Conservation (phyloP, 352 stramenopile species). For the Phytophthora pini region DNA sequence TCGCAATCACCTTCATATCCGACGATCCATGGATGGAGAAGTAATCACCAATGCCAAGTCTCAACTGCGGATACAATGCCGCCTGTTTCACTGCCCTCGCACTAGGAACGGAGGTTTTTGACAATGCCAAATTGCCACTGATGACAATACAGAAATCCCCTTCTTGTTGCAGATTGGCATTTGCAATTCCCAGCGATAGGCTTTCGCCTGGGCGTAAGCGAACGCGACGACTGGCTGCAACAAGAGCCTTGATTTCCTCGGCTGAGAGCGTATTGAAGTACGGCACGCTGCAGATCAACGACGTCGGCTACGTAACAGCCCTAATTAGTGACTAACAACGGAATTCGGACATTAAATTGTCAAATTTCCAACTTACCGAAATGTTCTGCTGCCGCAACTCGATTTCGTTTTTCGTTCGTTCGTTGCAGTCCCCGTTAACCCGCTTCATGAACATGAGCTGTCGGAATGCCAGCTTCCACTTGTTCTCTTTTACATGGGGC, state of each 20-base stretch:
- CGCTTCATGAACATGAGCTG: constrained; percentile 87
- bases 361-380: constrained; percentile 38
- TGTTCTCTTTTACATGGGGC: constrained; percentile 48
- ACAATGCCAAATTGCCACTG: constrained; percentile 60
- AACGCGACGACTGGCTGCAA: constrained; percentile 48
- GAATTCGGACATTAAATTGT: no score
- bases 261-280: constrained; percentile 76
- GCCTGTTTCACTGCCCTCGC: constrained; percentile 55
- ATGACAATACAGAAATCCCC: constrained; percentile 71
- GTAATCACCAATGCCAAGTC: constrained; percentile 76
- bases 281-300: constrained; percentile 77
- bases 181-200: constrained; percentile 33
- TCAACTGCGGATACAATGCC: constrained; percentile 58
- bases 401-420: constrained; percentile 82
- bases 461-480: constrained; percentile 79
- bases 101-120: constrained; percentile 40
- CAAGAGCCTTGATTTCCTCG: constrained; percentile 60
- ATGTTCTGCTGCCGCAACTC: constrained; percentile 82
- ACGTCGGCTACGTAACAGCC: constrained; percentile 48
- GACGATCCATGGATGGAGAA: constrained; percentile 51
- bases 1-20: constrained; percentile 68
- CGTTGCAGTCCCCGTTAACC: constrained; percentile 84
- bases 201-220: constrained; percentile 62
- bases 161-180: constrained; percentile 23
- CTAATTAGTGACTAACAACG: no score